Evolutionary conservation across 2,329 filamentous ascomycete species (phyloP).

Genomic region (Xylariaceae sp.): DNA sequence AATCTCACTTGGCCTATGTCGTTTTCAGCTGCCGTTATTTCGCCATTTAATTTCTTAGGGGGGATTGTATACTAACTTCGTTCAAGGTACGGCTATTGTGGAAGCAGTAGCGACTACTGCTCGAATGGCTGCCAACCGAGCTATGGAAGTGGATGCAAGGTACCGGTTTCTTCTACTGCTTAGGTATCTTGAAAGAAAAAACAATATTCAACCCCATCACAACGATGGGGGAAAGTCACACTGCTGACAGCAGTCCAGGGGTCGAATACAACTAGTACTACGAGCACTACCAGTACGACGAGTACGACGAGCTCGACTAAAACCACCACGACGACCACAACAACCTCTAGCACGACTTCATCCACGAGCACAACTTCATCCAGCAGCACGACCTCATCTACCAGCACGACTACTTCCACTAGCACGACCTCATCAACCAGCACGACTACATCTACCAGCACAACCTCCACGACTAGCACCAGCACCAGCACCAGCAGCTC

Average conservation of each 20-base stretch:
- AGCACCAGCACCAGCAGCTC: constrained; percentile 3
- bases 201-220: neutral
- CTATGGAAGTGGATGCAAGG: constrained; percentile 31
- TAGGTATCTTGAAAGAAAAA: neutral
- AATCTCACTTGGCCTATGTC: neutral
- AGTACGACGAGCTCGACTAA: neutral
- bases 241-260: neutral
- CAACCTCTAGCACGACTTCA: neutral
- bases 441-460: neutral
- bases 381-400: neutral
- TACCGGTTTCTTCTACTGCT: constrained; percentile 15
- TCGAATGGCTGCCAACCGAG: constrained; percentile 35
- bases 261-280: neutral
- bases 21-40: neutral
- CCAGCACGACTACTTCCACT: neutral
- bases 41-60: neutral
- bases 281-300: neutral
- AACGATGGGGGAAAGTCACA: neutral
- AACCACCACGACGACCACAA: neutral
- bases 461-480: constrained; percentile 17
- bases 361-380: neutral
- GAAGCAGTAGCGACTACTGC: constrained; percentile 38
- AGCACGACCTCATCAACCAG: constrained; percentile 7
- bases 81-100: constrained; percentile 34
- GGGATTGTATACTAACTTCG: constrained; percentile 13